Evolutionary conservation across 169 alveolate species (phyloP).

Genomic region (Cryptosporidium andersoni): DNA sequence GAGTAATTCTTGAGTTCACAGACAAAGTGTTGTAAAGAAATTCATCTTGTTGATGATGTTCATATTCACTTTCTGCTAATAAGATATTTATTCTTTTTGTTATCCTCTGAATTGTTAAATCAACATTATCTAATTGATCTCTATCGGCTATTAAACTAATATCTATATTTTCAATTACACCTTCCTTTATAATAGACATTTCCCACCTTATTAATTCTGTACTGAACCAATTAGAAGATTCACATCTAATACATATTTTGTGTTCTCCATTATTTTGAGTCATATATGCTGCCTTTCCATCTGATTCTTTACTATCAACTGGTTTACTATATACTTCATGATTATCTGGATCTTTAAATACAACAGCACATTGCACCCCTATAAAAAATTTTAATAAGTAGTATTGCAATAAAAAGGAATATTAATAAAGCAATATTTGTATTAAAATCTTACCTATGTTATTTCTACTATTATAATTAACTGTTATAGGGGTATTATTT

Average conservation of each 20-base stretch:
- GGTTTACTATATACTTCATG: conserved; percentile 72
- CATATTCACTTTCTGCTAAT: conserved; percentile 59
- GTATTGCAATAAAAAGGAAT: not conserved
- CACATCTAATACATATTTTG: conserved; percentile 75
- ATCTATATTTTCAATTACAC: conserved; percentile 40
- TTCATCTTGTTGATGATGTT: conserved; percentile 34
- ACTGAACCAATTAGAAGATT: conserved; percentile 76
- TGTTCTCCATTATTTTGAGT: conserved; percentile 73
- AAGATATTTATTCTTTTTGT: conserved; percentile 8
- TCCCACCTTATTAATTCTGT: conserved; percentile 76
- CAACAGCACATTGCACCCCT: conserved; percentile 75
- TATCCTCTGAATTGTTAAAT: conserved; percentile 17
- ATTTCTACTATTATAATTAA: conserved; percentile 71
- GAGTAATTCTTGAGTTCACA: conserved; percentile 24
- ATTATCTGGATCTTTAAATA: conserved; percentile 72
- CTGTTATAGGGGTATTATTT: conserved; percentile 69
- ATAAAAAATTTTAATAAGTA: not conserved
- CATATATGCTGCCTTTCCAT: conserved; percentile 75
- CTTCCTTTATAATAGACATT: conserved; percentile 74
- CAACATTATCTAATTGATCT: conserved; percentile 43
- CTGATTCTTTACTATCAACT: conserved; percentile 68
- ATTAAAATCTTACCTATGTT: conserved; percentile 73
- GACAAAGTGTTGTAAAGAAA: conserved; percentile 38
- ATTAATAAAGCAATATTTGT: not conserved
- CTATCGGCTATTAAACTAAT: conserved; percentile 27